Base-by-base conservation (phyloP, 331 rosid species). In the Acacia pycnantha region DNA sequence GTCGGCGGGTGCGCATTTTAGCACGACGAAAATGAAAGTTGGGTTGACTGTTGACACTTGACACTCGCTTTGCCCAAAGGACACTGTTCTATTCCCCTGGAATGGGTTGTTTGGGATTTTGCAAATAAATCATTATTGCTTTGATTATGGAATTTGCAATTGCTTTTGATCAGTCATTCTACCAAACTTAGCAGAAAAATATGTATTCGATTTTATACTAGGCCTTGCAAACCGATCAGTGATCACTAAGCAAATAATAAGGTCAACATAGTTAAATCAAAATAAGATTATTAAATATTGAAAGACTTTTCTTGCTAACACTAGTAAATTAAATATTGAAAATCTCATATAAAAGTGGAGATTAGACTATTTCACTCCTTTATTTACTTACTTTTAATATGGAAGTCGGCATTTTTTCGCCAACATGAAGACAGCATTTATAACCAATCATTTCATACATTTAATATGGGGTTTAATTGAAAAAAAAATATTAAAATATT, bases 1-100 rank as follows among this genome's bases (percentile, higher is more conserved):
- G 26, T 21, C 0, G 78, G 68, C 51, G 26, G 53, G n/a, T 2
- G 81, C 37, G 82, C 73, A 77, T 50, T 77, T 72, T 81, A 81
- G 85, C 71, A 5, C 11, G 5, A 7, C 21, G 11, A 24, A 10
- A 8, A 35, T 66, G 22, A 41, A 29, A 40, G 1, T 16, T 1
- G 46, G 47, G 67, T 64, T 33, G n/a, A 10, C 35, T 18, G 79
- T 59, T 61, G 48, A 80, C 40, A 2, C 11, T 54, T 54, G 62
- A 7, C 15, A 40, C 2, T 35, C n/a, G 11, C 12, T 9, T 66
- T 16, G 11, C 13, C 35, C 24, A 1, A 31, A 62, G 44, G 0
- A 31, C 79, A 4, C 41, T 70, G 77, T 59, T 18, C 51, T 43
- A n/a, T 62, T 29, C 29, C 18, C 18, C 21, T 43, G 27, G n/a